Evolutionary conservation across 2,329 filamentous ascomycete genomes (phyloP).

Genomic region (Alternaria arbusti): DNA sequence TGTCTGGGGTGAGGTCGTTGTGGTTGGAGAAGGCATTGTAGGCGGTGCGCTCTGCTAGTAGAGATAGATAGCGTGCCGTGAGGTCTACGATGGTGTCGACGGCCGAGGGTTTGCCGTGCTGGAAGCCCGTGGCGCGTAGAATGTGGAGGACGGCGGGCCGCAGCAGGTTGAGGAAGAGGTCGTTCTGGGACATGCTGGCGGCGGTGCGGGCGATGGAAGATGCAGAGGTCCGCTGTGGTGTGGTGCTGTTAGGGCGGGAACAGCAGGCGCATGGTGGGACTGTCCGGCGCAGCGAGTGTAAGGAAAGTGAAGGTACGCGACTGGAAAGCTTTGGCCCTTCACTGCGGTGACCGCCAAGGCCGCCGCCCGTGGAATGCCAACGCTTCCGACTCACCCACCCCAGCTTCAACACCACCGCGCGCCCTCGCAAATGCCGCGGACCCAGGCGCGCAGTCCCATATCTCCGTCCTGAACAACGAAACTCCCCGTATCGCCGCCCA

Average conservation of each 20-base stretch:
- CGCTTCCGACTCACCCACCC: constrained; percentile 9
- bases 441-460: constrained; percentile 8
- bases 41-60: constrained; percentile 76
- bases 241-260: constrained; percentile 22
- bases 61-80: constrained; percentile 77
- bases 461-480: background rate
- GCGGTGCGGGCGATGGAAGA: background rate
- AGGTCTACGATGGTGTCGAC: constrained; percentile 89
- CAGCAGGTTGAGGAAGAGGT: constrained; percentile 76
- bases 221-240: constrained; percentile 25
- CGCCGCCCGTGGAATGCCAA: constrained; percentile 3
- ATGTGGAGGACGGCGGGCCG: constrained; percentile 89
- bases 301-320: constrained; percentile 17
- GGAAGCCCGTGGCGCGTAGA: constrained; percentile 88
- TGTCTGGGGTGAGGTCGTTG: constrained; percentile 65
- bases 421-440: constrained; percentile 17
- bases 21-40: constrained; percentile 74
- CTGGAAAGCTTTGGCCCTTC: constrained; percentile 29
- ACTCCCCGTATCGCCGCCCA: constrained; percentile 2
- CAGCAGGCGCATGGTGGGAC: constrained; percentile 31
- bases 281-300: constrained; percentile 5
- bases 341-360: constrained; percentile 25
- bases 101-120: constrained; percentile 79
- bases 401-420: background rate
- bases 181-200: constrained; percentile 47